Evolutionary conservation across 2,329 filamentous ascomycete genomes (phyloP).

Genomic region (Monilinia vaccinii-corymbosi): DNA sequence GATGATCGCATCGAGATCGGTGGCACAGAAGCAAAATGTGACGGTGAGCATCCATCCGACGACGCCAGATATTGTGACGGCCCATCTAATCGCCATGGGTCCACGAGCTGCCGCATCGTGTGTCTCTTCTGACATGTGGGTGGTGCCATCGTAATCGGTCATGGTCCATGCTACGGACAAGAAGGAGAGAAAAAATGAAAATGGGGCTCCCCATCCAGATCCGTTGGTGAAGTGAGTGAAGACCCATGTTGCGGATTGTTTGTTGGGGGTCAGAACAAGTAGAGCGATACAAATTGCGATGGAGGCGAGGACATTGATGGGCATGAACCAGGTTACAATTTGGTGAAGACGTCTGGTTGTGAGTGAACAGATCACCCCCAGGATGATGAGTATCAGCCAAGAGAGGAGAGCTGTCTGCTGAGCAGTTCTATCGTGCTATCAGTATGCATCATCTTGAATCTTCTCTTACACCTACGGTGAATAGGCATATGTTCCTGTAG

Average conservation of each 20-base stretch:
- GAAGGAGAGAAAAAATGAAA: slow-evolving; percentile 52
- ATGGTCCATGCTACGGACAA: slow-evolving; percentile 53
- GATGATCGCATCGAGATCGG: slow-evolving; percentile 47
- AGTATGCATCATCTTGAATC: background rate
- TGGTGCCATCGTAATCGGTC: slow-evolving; percentile 60
- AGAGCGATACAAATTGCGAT: slow-evolving; percentile 51
- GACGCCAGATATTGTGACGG: slow-evolving; percentile 49
- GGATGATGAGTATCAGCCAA: slow-evolving; percentile 42
- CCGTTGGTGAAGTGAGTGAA: slow-evolving; percentile 52
- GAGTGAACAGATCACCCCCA: slow-evolving; percentile 53
- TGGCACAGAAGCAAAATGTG: slow-evolving; percentile 54
- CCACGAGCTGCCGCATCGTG: slow-evolving; percentile 53
- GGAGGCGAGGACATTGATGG: slow-evolving; percentile 53
- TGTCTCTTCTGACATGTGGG: slow-evolving; percentile 60
- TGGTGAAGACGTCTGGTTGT: slow-evolving; percentile 50
- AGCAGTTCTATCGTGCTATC: slow-evolving; percentile 37
- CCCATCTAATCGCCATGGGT: slow-evolving; percentile 48
- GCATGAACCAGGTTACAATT: slow-evolving; percentile 56
- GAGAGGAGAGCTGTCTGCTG: slow-evolving; percentile 49
- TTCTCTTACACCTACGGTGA: slow-evolving; percentile 39
- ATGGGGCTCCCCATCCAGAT: slow-evolving; percentile 50
- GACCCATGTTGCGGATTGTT: slow-evolving; percentile 49
- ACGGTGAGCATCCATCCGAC: slow-evolving; percentile 55
- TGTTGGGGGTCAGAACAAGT: slow-evolving; percentile 48
- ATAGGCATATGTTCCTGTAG: slow-evolving; percentile 36